These are phyloP conservation scores for Craspedostauros australis DNA, from an alignment of 108 stramenopile genomes.

Conservation along the genomic window DNA sequence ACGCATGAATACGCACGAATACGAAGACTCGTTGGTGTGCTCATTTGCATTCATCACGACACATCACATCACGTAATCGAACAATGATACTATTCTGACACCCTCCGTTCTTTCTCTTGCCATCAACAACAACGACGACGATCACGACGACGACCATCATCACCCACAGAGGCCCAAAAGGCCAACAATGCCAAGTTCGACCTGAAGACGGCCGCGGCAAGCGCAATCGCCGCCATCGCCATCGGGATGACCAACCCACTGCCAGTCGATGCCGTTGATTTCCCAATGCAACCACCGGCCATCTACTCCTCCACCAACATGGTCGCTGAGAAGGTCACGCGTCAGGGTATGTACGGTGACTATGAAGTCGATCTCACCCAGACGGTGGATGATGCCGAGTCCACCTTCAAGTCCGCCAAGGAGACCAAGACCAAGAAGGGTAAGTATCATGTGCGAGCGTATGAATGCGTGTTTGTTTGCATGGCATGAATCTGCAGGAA, in stretches of 20 bases:
- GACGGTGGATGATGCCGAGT: slow-evolving; percentile 65
- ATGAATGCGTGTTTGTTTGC: background rate
- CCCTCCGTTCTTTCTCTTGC: too few species aligned
- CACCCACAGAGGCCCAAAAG: slow-evolving; percentile 22
- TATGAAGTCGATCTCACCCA: slow-evolving; percentile 77
- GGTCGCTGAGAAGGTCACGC: slow-evolving; percentile 62
- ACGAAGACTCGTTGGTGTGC: too few species aligned
- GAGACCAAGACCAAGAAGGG: slow-evolving; percentile 90
- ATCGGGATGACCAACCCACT: slow-evolving; percentile 24
- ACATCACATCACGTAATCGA: too few species aligned
- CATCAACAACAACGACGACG: too few species aligned
- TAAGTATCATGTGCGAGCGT: slow-evolving; percentile 25
- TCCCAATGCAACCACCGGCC: slow-evolving; percentile 22
- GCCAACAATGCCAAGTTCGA: slow-evolving; percentile 20
- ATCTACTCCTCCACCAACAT: slow-evolving; percentile 50
- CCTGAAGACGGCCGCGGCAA: slow-evolving; percentile 35
- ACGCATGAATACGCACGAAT: too few species aligned
- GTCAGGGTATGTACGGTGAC: slow-evolving; percentile 76
- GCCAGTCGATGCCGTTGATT: slow-evolving; percentile 52
- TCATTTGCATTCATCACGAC: too few species aligned
- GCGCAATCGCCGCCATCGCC: slow-evolving; percentile 30
- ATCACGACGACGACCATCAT: too few species aligned
- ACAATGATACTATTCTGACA: too few species aligned
- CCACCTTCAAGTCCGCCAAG: slow-evolving; percentile 80
- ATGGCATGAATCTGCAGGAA: background rate